phyloP scores from a whole-genome alignment of 164 flowering plant genomes.

The Warburgia ugandensis region DNA sequence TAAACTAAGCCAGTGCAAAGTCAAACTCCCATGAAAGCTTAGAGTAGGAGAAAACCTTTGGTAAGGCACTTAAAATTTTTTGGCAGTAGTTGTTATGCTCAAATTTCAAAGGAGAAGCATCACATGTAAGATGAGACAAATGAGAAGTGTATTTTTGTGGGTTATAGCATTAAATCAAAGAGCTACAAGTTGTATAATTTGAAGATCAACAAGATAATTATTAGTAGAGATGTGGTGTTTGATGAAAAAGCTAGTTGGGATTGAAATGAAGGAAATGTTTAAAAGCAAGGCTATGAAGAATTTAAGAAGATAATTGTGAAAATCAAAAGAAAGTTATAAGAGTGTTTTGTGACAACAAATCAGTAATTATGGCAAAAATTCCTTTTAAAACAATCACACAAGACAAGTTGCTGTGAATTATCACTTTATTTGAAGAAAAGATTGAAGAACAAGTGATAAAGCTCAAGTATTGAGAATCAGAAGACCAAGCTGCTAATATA shows the following conservation, averaged over 20 bases:
- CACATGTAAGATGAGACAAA: not conserved
- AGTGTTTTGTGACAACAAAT: not conserved
- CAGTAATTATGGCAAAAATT: not conserved
- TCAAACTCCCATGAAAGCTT: not conserved
- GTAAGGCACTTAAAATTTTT: too few relatives aligned
- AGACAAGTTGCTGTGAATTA: not conserved
- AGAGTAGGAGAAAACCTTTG: not conserved
- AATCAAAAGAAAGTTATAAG: not conserved
- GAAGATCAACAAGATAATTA: not conserved
- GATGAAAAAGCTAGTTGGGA: not conserved
- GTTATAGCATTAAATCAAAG: not conserved
- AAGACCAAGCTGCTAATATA: too few relatives aligned
- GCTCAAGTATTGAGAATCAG: not conserved
- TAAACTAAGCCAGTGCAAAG: not conserved
- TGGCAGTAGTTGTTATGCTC: not conserved
- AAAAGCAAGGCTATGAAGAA: too few relatives aligned
- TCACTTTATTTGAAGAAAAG: not conserved
- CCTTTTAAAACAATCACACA: not conserved
- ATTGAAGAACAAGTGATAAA: not conserved
- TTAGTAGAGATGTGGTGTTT: not conserved
- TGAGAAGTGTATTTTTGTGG: not conserved
- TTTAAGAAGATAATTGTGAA: not conserved
- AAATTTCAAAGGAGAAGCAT: not conserved
- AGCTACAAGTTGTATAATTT: not conserved
- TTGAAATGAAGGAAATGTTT: not conserved